Evolutionary conservation across 1,284 basidiomycete genomes (phyloP), one percentile per base, ranked within the genome.

Genomic region (Cutaneotrichosporon arboriforme): DNA sequence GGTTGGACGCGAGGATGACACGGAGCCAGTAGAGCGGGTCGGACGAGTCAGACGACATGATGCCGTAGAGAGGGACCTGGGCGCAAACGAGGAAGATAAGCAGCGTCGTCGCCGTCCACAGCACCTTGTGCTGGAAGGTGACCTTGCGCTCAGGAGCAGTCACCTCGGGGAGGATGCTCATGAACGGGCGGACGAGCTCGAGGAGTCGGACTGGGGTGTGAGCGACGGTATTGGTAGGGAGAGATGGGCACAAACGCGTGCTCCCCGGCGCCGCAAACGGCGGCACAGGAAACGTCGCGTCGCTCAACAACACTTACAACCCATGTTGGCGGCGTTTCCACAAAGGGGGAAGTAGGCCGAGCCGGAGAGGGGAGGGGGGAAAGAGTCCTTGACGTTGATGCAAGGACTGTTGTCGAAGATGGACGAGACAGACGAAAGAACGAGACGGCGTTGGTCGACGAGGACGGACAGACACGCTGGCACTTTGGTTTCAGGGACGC

Each of bases 11-110:
- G 57, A 97, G 84, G 77, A 98, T 97, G 77, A 93, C 93, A 78
- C 94, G 88, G 86, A 97, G 92, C 94, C 94, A 98, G 81, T 94
- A 97, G 46, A 98, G 84, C 13, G 96, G 94, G 79, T 98, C 94
- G 51, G 90, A 90, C 64, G 90, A 93, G 81, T 96, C 91, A 48
- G 90, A 93, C 45, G 90, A 94, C 85, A 96, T 93, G 83, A 97
- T 96, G 58, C 92, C 92, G 77, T 96, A 93, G 46, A 97, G 82
- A 8, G 92, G 92, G 41, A 96, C 91, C 79, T 96, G 92, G 41
- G 90, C 94, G 81, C 91, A 94, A 62, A 96, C 90, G 72, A 97
- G 79, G 87, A 96, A 96, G 75, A 97, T 94, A 77, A 96, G 85
- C 67, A 97, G 88, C 9, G 92, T 94, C 46, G 94, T 90, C 55